Evolutionary conservation across 2,329 filamentous ascomycete species (phyloP).

Genomic region (Pezicula radicicola): DNA sequence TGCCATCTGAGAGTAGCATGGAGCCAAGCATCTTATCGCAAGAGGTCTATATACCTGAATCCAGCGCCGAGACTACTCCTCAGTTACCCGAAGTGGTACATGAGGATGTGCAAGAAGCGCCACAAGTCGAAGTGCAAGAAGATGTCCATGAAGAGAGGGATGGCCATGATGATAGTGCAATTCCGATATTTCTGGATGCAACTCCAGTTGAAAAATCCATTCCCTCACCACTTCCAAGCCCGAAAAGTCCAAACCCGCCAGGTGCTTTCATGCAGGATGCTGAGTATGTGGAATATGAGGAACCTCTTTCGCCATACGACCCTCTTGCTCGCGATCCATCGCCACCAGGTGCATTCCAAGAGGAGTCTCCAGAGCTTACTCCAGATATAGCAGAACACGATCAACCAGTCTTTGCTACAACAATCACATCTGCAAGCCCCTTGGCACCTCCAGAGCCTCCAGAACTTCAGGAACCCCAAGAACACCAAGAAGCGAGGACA

Average conservation of each 20-base stretch:
- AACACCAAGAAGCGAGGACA: slow-evolving; percentile 1
- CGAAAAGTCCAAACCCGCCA: slow-evolving; percentile 10
- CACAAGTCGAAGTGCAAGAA: no score
- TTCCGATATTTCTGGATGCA: slow-evolving; percentile 21
- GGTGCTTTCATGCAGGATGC: slow-evolving; percentile 13
- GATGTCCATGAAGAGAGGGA: no score
- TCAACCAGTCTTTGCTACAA: slow-evolving; percentile 14
- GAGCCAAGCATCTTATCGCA: slow-evolving; percentile 17
- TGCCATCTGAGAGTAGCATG: slow-evolving; percentile 6
- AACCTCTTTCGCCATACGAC: background rate
- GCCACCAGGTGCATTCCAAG: slow-evolving; percentile 1
- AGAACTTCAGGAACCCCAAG: slow-evolving; percentile 2
- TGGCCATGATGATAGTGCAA: slow-evolving; percentile 16
- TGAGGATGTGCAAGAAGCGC: no score
- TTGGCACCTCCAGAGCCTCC: slow-evolving; percentile 1
- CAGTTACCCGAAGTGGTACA: background rate
- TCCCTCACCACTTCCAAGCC: background rate
- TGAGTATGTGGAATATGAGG: background rate
- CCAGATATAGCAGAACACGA: background rate
- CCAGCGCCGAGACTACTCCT: background rate
- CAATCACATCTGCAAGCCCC: slow-evolving; percentile 15
- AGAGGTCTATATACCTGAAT: slow-evolving; percentile 12
- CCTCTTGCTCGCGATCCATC: background rate
- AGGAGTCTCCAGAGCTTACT: background rate
- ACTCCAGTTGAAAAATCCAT: slow-evolving; percentile 7